These are phyloP conservation scores for Solanum paucissectum DNA, from an alignment of 257 asterid species.

Conservation along the genomic window DNA sequence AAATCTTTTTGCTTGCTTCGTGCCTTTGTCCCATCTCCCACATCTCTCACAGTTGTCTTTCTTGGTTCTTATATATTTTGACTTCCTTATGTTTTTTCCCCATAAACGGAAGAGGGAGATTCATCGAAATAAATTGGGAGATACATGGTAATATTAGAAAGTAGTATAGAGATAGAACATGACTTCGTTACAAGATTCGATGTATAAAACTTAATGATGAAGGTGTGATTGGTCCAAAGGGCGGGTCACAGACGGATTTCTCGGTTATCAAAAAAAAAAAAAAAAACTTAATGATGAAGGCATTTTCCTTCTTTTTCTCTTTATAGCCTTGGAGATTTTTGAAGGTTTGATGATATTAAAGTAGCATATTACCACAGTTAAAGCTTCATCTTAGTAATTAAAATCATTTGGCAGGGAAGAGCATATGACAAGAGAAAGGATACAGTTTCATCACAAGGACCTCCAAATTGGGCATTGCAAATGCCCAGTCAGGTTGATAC, in stretches of 20 bases:
- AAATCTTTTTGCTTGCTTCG: background rate
- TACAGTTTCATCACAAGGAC: slow-evolving; percentile 22
- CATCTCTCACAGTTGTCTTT: background rate
- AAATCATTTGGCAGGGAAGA: slow-evolving; percentile 25
- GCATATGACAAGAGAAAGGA: slow-evolving; percentile 14
- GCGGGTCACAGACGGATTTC: too few relatives aligned
- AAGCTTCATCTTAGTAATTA: background rate
- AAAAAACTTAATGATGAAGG: background rate
- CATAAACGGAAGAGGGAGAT: background rate
- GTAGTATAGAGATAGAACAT: background rate
- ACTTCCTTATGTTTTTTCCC: background rate
- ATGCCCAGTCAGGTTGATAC: slow-evolving; percentile 18
- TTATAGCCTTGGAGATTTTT: background rate
- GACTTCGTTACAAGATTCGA: background rate
- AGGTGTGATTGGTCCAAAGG: too few relatives aligned
- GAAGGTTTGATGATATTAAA: background rate
- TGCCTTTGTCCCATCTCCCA: background rate
- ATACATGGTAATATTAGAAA: background rate
- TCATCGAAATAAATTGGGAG: background rate
- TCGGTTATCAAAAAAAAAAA: too few relatives aligned
- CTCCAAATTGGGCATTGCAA: slow-evolving; percentile 38
- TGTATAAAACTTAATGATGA: background rate
- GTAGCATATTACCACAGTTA: background rate
- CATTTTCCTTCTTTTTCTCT: background rate
- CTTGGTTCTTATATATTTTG: background rate